Conservation (phyloP, 495 filamentous ascomycete species). For the Penicillium daleae region DNA sequence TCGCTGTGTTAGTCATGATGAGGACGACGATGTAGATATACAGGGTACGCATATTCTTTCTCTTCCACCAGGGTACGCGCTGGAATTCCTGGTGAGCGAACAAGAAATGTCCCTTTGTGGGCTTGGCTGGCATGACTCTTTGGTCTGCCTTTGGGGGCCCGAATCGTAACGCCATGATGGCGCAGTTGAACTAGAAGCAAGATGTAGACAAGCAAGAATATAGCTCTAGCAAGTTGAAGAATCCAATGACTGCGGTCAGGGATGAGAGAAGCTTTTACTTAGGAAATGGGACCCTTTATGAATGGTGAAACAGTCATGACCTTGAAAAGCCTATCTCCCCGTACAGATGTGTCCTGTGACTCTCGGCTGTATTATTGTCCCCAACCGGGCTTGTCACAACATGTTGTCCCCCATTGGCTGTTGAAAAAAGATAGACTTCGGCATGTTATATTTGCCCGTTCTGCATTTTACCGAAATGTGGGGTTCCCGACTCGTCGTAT, state of each 20-base stretch:
- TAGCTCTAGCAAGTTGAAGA: background rate
- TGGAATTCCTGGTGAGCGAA: constrained; percentile 5
- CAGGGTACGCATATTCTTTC: constrained; percentile 12
- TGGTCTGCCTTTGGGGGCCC: background rate
- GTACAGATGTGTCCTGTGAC: background rate
- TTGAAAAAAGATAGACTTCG: background rate
- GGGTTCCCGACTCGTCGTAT: background rate
- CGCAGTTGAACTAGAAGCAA: background rate
- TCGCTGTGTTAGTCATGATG: constrained; percentile 16
- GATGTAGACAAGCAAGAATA: background rate
- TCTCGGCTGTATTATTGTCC: background rate
- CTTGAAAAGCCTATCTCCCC: background rate
- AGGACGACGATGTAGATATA: constrained; percentile 12
- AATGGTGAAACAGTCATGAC: background rate
- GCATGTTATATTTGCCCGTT: background rate
- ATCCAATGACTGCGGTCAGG: background rate
- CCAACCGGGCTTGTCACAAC: background rate
- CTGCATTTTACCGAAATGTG: constrained; percentile 2
- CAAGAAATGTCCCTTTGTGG: background rate
- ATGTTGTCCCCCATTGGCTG: background rate
- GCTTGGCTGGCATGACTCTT: background rate
- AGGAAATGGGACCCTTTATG: background rate
- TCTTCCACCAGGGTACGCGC: constrained; percentile 3
- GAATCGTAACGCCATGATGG: constrained; percentile 5
- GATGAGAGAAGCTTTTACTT: background rate